These are phyloP conservation scores for Hypoxylon sp. DNA, from an alignment of 2,329 filamentous ascomycete species.

Conservation along the genomic window DNA sequence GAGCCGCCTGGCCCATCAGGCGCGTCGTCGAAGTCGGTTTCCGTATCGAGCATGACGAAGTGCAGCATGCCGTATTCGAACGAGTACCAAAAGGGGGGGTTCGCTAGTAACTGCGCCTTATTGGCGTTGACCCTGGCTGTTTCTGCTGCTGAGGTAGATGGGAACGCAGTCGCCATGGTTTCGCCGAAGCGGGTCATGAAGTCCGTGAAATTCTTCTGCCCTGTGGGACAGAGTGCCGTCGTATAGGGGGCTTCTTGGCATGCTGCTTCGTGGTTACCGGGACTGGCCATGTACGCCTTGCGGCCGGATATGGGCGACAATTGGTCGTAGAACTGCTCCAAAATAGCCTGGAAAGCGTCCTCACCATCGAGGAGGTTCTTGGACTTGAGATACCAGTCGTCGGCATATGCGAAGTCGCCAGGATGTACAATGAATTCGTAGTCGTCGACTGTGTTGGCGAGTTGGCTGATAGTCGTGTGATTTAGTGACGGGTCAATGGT, in stretches of 20 bases:
- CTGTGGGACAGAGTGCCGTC: slow-evolving; percentile 61
- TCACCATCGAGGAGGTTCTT: slow-evolving; percentile 64
- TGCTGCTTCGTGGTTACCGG: slow-evolving; percentile 72
- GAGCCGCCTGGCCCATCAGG: slow-evolving; percentile 62
- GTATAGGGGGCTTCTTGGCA: slow-evolving; percentile 62
- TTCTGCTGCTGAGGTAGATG: slow-evolving; percentile 62
- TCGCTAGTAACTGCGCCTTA: slow-evolving; percentile 61
- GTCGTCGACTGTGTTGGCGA: slow-evolving; percentile 66
- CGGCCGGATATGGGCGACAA: slow-evolving; percentile 67
- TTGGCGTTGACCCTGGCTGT: slow-evolving; percentile 61
- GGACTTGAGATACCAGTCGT: slow-evolving; percentile 67
- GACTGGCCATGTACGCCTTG: slow-evolving; percentile 70
- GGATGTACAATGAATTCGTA: slow-evolving; percentile 70
- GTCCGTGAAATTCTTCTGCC: slow-evolving; percentile 73
- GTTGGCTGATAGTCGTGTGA: slow-evolving; percentile 70
- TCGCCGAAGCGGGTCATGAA: slow-evolving; percentile 69
- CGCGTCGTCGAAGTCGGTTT: slow-evolving; percentile 68
- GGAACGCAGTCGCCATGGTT: slow-evolving; percentile 67
- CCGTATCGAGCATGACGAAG: slow-evolving; percentile 69
- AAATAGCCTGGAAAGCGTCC: slow-evolving; percentile 69
- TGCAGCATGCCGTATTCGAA: slow-evolving; percentile 73
- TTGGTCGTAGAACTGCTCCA: slow-evolving; percentile 70
- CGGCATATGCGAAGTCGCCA: slow-evolving; percentile 71
- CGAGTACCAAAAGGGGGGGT: slow-evolving; percentile 72
- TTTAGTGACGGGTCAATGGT: slow-evolving; percentile 66